Percentiles rank a stretch among this genome's conserved stretches.
phyloP scores from a whole-genome alignment of 805 yeast genomes.

The Ogataea pignaliae region DNA sequence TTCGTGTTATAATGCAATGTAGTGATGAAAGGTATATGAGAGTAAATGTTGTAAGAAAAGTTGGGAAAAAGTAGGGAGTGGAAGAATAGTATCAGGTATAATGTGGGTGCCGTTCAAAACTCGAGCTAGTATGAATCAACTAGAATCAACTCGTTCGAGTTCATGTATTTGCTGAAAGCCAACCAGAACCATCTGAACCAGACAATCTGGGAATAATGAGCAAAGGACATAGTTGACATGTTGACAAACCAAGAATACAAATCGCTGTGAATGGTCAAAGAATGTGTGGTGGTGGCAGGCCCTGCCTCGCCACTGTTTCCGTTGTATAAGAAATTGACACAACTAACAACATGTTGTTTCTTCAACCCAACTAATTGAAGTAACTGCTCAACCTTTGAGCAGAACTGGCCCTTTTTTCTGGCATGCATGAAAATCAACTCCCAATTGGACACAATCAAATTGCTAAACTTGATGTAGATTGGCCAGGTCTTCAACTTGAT shows the following conservation, averaged over 20 bases:
- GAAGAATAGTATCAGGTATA: neutral
- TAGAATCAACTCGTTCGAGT: conserved; percentile 59
- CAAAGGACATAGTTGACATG: conserved; percentile 72
- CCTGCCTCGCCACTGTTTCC: conserved; percentile 1
- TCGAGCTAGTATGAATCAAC: conserved; percentile 7
- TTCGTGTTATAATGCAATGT: too few species aligned
- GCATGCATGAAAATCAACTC: conserved; percentile 28
- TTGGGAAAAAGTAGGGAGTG: neutral
- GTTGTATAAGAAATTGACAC: neutral
- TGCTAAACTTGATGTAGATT: conserved; percentile 43
- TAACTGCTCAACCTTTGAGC: neutral
- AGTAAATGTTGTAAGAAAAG: neutral
- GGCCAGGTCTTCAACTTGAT: conserved; percentile 31
- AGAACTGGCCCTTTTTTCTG: conserved; percentile 1
- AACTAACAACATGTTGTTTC: neutral
- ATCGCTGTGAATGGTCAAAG: conserved; percentile 37
- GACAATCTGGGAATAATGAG: conserved; percentile 86
- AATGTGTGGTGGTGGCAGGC: neutral
- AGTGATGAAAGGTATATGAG: too few species aligned
- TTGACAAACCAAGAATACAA: conserved; percentile 36
- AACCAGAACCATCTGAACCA: conserved; percentile 96
- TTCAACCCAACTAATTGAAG: neutral
- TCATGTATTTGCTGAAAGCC: conserved; percentile 67
- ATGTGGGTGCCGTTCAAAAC: too few species aligned
- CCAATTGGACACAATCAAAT: conserved; percentile 37